These are phyloP conservation scores for Guillardia theta DNA, from an alignment of 78 protist genomes.

Conservation along the genomic window DNA sequence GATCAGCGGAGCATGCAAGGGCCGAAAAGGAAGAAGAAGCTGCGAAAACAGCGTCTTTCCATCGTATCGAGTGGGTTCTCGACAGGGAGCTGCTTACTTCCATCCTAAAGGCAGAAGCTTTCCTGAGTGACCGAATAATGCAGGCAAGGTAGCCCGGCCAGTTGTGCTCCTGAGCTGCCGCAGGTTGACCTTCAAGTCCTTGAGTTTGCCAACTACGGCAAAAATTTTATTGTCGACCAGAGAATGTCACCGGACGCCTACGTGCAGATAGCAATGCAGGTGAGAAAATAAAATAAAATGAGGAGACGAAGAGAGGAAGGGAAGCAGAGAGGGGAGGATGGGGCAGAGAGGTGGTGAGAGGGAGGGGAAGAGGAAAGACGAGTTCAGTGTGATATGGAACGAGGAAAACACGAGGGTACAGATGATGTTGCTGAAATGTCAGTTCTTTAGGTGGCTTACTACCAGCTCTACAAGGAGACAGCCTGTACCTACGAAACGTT, in stretches of 20 bases:
- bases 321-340: no score
- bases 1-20: no score
- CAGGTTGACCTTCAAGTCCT: neutral
- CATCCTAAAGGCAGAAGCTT: neutral
- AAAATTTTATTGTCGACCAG: neutral
- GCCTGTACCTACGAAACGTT: neutral
- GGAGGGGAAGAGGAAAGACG: no score
- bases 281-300: no score
- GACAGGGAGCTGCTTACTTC: neutral
- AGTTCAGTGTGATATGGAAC: no score
- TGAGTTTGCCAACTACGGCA: neutral
- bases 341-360: no score
- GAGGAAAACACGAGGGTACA: no score
- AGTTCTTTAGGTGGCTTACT: neutral
- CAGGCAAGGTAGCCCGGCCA: neutral
- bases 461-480: neutral
- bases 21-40: no score
- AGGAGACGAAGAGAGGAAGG: no score
- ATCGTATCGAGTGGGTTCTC: no score
- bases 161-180: neutral
- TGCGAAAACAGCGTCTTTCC: no score
- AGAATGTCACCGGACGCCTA: neutral
- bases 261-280: slow-evolving; percentile 7
- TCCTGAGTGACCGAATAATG: neutral
- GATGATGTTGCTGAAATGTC: neutral